Percentiles rank a stretch among this genome's conserved stretches.
phyloP scores from a whole-genome alignment of 2,329 filamentous ascomycete genomes.

The Neobulgaria alba region DNA sequence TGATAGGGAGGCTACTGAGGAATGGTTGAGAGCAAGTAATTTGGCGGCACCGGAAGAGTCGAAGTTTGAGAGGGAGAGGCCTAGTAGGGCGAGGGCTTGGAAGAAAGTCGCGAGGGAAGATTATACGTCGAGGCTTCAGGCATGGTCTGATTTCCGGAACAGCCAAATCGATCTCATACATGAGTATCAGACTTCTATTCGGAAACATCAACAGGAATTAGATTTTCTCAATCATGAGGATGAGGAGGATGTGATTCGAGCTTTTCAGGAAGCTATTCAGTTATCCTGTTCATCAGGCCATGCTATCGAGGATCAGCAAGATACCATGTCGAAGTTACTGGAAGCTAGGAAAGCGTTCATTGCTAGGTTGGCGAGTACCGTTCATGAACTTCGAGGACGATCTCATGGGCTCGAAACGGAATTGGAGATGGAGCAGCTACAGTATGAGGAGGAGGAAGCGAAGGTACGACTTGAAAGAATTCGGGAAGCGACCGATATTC shows the following conservation, averaged over 20 bases:
- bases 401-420: constrained; percentile 4
- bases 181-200: constrained; percentile 2
- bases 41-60: neutral
- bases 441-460: constrained; percentile 15
- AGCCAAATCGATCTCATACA: neutral
- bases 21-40: constrained; percentile 3
- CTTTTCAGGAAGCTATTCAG: constrained; percentile 12
- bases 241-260: constrained; percentile 6
- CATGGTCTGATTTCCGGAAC: constrained; percentile 9
- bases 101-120: constrained; percentile 7
- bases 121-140: constrained; percentile 5
- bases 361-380: neutral
- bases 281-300: constrained; percentile 5
- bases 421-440: constrained; percentile 5
- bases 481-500: constrained; percentile 15
- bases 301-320: constrained; percentile 4
- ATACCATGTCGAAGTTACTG: constrained; percentile 7
- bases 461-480: constrained; percentile 5
- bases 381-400: constrained; percentile 3
- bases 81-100: constrained; percentile 6
- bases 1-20: constrained; percentile 7
- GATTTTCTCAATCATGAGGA: constrained; percentile 5
- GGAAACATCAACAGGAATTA: constrained; percentile 9
- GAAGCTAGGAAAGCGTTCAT: constrained; percentile 8
- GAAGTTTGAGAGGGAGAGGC: constrained; percentile 1